Evolutionary conservation across 2,329 filamentous ascomycete genomes (phyloP).

Genomic region (Arthrobotrys conoides): DNA sequence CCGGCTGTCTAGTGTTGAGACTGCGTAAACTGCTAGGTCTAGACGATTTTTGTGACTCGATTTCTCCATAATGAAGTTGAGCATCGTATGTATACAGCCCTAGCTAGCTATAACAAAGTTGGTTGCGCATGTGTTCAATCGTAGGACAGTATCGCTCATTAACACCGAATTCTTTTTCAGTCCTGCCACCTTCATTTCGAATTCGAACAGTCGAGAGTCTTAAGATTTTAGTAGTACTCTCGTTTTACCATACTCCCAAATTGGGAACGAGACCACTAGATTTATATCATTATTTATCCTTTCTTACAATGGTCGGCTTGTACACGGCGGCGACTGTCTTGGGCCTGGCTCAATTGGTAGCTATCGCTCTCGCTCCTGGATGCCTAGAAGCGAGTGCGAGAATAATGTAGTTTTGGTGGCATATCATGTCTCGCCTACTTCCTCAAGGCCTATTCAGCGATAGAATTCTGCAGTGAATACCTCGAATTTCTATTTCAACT

Average conservation of each 20-base stretch:
- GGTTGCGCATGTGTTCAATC: too few relatives aligned
- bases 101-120: too few relatives aligned
- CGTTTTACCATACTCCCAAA: neutral
- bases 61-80: too few relatives aligned
- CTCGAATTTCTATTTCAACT: slow-evolving; percentile 12
- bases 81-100: too few relatives aligned
- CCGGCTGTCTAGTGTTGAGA: too few relatives aligned
- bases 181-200: neutral
- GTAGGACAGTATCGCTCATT: too few relatives aligned
- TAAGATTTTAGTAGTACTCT: neutral
- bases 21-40: too few relatives aligned
- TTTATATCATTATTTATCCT: neutral
- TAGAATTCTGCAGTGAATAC: slow-evolving; percentile 31
- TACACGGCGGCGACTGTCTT: neutral
- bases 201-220: neutral
- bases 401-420: slow-evolving; percentile 23
- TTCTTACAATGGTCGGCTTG: neutral
- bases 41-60: too few relatives aligned
- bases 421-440: slow-evolving; percentile 3
- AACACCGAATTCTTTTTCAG: too few relatives aligned
- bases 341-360: slow-evolving; percentile 15
- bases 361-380: slow-evolving; percentile 10
- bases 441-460: slow-evolving; percentile 1
- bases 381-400: slow-evolving; percentile 10
- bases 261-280: too few relatives aligned